Conservation (phyloP, 2,329 filamentous ascomycete genomes). For the Fusarium zealandicum region DNA sequence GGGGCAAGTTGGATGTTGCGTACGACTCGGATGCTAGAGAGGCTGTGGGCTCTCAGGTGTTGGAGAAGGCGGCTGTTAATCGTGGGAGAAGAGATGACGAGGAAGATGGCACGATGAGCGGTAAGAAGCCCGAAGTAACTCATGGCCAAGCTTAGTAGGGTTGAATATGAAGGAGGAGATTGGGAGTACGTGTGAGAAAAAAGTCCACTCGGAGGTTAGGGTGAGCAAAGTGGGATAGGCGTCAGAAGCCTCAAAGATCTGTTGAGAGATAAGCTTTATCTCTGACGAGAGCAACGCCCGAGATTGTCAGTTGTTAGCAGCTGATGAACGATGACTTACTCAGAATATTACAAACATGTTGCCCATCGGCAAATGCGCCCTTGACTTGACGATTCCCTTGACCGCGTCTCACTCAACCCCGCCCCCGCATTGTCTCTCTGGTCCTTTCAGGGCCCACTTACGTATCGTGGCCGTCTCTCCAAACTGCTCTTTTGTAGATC, state of each 20-base stretch:
- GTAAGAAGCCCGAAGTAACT: conserved; percentile 19
- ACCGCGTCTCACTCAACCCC: too few species aligned
- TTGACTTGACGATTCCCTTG: neutral
- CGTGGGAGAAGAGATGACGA: conserved; percentile 30
- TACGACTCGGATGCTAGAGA: conserved; percentile 58
- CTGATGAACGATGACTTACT: neutral
- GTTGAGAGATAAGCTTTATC: too few species aligned
- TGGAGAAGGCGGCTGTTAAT: conserved; percentile 28
- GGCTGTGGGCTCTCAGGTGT: conserved; percentile 51
- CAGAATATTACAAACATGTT: too few species aligned
- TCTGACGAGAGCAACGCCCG: too few species aligned
- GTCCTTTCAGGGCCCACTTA: neutral
- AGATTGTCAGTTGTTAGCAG: too few species aligned
- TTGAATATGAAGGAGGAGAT: neutral
- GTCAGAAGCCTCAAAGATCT: too few species aligned
- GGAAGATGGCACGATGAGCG: conserved; percentile 9
- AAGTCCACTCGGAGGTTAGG: too few species aligned
- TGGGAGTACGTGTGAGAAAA: neutral
- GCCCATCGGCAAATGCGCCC: neutral
- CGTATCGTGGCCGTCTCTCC: neutral
- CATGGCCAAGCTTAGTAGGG: conserved; percentile 20
- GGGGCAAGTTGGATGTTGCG: conserved; percentile 58
- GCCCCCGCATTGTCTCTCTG: too few species aligned
- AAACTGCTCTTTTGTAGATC: neutral
- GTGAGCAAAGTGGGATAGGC: neutral